A percentile compares a stretch with the other conserved stretches of the same genome.
Evolutionary conservation across 1,284 basidiomycete species (phyloP).

Genomic region (Malassezia pachydermatis): DNA sequence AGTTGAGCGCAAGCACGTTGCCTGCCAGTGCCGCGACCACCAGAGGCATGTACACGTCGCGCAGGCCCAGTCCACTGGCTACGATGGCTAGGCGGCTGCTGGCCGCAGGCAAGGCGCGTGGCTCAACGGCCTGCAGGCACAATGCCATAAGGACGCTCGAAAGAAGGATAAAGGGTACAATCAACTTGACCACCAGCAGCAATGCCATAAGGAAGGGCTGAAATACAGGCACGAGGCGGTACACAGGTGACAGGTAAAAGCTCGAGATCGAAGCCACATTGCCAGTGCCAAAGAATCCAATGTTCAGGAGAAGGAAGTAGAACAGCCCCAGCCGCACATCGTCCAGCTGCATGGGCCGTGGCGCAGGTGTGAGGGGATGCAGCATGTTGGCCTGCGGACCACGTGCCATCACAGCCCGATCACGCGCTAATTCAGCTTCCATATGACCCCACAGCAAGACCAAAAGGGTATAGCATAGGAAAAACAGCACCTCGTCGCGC

Average conservation of each 20-base stretch:
- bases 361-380: background rate
- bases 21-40: constrained; percentile 32
- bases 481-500: constrained; percentile 73
- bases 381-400: background rate
- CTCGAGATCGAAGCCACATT: constrained; percentile 79
- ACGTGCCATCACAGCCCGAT: background rate
- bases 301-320: constrained; percentile 76
- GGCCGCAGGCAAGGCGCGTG: constrained; percentile 9
- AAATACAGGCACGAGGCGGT: constrained; percentile 75
- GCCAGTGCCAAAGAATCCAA: constrained; percentile 71
- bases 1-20: constrained; percentile 56
- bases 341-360: constrained; percentile 53
- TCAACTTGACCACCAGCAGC: constrained; percentile 56
- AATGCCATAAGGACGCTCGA: constrained; percentile 55
- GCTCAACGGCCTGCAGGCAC: constrained; percentile 12
- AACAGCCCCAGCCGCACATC: constrained; percentile 68
- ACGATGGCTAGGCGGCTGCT: background rate
- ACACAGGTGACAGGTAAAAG: constrained; percentile 81
- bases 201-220: constrained; percentile 70
- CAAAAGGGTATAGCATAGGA: constrained; percentile 59
- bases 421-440: constrained; percentile 50
- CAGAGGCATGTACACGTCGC: constrained; percentile 23
- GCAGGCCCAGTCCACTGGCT: constrained; percentile 28
- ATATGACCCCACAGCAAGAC: constrained; percentile 63
- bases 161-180: constrained; percentile 55